phyloP scores from a whole-genome alignment of 495 filamentous ascomycete genomes.

The Parmelia sp. region DNA sequence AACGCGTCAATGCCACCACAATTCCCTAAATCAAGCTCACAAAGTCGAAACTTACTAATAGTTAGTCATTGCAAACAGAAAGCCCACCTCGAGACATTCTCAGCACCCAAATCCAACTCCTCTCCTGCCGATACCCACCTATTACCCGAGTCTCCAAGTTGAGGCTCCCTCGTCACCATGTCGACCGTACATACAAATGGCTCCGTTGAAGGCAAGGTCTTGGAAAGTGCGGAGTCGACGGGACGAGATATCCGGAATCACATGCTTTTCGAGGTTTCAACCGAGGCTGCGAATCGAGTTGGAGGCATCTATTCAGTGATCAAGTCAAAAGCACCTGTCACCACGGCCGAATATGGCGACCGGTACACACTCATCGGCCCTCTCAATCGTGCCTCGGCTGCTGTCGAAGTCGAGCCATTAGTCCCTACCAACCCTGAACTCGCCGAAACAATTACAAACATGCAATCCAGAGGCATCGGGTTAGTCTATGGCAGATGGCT shows the following conservation, averaged over 20 bases:
- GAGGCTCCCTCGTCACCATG: slow-evolving; percentile 4
- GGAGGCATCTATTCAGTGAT: slow-evolving; percentile 98
- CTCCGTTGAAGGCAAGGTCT: slow-evolving; percentile 15
- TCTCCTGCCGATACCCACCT: neutral
- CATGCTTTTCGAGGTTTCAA: slow-evolving; percentile 89
- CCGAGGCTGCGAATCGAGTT: slow-evolving; percentile 95
- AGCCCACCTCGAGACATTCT: neutral
- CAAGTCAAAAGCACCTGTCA: slow-evolving; percentile 97
- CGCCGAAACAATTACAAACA: slow-evolving; percentile 73
- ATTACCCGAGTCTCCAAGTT: neutral
- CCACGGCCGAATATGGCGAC: slow-evolving; percentile 96
- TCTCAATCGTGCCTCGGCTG: slow-evolving; percentile 83
- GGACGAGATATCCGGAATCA: slow-evolving; percentile 67
- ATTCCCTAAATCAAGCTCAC: neutral
- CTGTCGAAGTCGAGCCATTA: slow-evolving; percentile 91
- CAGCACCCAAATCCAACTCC: neutral
- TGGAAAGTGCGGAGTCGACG: slow-evolving; percentile 13
- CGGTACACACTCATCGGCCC: slow-evolving; percentile 94
- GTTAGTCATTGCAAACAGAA: neutral
- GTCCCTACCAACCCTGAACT: slow-evolving; percentile 76
- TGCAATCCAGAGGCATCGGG: slow-evolving; percentile 84
- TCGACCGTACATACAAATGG: slow-evolving; percentile 16
- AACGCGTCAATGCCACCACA: neutral
- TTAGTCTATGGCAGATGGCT: slow-evolving; percentile 94
- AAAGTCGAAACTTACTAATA: neutral